Evolutionary conservation across 768 basidiomycete genomes (phyloP), one percentile per base, ranked within the genome.

Genomic region (Suillus clintonianus): DNA sequence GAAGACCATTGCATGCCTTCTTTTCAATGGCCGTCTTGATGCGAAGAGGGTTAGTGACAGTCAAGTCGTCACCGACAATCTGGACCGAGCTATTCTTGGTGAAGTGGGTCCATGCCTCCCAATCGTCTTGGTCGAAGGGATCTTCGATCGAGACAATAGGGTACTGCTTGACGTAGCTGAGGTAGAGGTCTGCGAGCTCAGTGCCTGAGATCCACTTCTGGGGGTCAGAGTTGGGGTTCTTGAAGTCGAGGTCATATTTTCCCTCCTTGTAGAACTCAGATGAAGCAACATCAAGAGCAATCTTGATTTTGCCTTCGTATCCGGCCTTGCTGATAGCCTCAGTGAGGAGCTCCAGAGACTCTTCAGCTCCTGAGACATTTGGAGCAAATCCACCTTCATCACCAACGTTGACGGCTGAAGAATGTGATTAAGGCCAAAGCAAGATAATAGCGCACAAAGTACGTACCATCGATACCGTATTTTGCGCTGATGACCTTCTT

Each of bases 221-320:
- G 50, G 92, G 86, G 82, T 99, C 97, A 59, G 96, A 97, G 84
- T 99, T 97, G 78, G 97, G 93, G 88, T 98, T 98, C 87, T 99
- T 95, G 86, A 95, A 95, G 84, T 98, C 95, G 66, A 99, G 81
- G 75, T 99, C 97, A 80, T 99, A 99, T 83, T 98, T 98, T 71
- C 96, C 97, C 6, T 98, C 95, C 88, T 97, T 99, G 90, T 94
- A 99, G 86, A 99, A 99, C 80, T 99, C 97, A 78, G 97, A 98
- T 2, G 96, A 97, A 62, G 97, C 97, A 68, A 97, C 96, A 72
- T 97, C 97, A 68, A 99, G 92, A 64, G 92, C 97, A 77, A 99
- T 99, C 81, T 98, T 93, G 81, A 99, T 90, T 83, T 97, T 97
- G 75, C 95, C 97, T 77, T 97, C 92, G 79, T 97, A 98, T 47